Base-by-base conservation (phyloP, 306 rosid genomes). In the Argentina anserina region DNA sequence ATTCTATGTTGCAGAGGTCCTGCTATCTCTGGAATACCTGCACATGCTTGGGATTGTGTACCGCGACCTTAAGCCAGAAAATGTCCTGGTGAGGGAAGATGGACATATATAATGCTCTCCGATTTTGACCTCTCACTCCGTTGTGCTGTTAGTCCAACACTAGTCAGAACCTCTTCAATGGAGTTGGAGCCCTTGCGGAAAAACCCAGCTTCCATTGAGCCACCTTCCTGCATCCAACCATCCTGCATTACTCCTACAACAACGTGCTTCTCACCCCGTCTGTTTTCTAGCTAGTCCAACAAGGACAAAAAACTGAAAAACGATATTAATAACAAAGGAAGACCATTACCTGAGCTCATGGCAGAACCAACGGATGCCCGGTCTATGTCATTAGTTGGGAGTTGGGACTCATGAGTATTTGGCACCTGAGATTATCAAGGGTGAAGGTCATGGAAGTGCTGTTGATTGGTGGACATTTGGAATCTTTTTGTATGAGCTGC, bases 391-490 rank as follows among this genome's bases (percentile, higher is more conserved):
- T 93, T 93, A 71, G 98, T 93, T 9, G 98, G 98, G 55, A 71
- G 98, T 93, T 9, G 98, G 98, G 55, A 93, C 98, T 6, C 98
- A 93, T 13, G 98, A 93, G 70, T 93, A 93, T 87, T 64, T 93
- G 81, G 98, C 97, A 65, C 98, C 97, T 18, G 98, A 93, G 86
- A 93, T 93, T 75, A 87, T 93, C 25, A 93, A 93, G 81, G 98
- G 97, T 39, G 98, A 93, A 81, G 98, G 98, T 63, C 98, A 93
- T 69, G 98, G 98, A 67, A 93, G 98, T 70, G 93, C 97, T 5
- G 97, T 93, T 55, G 98, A 93, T 82, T 93, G 98, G 98, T 93
- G 98, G 98, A 93, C 98, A 76, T 93, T 86, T 73, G 98, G 98
- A 65, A 90, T 93, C 80, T 93, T 93, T 76, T 84, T 93, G 28